Percentiles rank a stretch among this genome's conserved stretches.
Evolutionary conservation across 345 rosid genomes (phyloP).

Genomic region (Melastoma malabathricum): DNA sequence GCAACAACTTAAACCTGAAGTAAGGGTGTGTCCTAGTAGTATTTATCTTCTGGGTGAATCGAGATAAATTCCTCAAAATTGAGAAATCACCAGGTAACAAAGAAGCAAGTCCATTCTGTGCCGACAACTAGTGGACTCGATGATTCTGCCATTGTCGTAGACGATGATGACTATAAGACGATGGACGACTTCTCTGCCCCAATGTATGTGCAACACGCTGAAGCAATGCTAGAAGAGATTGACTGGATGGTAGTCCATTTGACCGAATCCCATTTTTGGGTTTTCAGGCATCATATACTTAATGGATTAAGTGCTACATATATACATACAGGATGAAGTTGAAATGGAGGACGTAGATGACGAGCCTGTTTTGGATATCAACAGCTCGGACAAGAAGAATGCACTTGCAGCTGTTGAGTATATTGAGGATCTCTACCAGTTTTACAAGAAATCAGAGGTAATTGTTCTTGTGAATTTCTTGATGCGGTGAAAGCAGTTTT

Average conservation of each 20-base stretch:
- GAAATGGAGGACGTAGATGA: slow-evolving; percentile 74
- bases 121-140: slow-evolving; percentile 17
- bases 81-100: slow-evolving; percentile 26
- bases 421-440: slow-evolving; percentile 49
- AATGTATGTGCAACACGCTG: slow-evolving; percentile 77
- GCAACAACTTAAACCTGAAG: slow-evolving; percentile 40
- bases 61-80: not conserved
- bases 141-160: slow-evolving; percentile 26
- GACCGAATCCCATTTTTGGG: no score
- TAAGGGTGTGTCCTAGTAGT: slow-evolving; percentile 7
- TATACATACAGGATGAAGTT: slow-evolving; percentile 47
- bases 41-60: slow-evolving; percentile 1
- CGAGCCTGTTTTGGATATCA: slow-evolving; percentile 53
- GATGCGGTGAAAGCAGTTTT: not conserved
- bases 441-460: slow-evolving; percentile 78
- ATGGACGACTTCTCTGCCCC: slow-evolving; percentile 46
- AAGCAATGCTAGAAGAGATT: slow-evolving; percentile 79
- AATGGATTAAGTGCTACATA: not conserved
- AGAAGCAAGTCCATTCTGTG: slow-evolving; percentile 17
- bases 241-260: slow-evolving; percentile 54
- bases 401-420: slow-evolving; percentile 81
- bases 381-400: slow-evolving; percentile 47
- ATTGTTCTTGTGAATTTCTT: not conserved
- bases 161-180: slow-evolving; percentile 33
- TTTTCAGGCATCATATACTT: not conserved